phyloP scores from a whole-genome alignment of 768 basidiomycete species.

The Rickenella mellea region DNA sequence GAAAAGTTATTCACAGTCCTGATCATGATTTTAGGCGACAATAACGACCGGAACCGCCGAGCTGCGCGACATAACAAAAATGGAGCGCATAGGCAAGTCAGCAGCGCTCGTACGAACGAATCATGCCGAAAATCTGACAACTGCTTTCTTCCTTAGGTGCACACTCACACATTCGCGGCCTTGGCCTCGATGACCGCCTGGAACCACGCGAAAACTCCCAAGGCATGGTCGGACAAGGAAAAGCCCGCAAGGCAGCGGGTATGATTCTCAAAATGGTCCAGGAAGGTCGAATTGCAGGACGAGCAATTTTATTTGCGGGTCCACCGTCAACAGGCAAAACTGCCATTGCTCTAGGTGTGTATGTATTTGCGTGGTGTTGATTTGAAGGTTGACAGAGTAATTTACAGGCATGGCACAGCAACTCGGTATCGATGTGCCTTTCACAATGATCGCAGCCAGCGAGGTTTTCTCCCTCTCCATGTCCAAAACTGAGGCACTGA shows the following conservation, averaged over 20 bases:
- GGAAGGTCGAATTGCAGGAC: conserved; percentile 89
- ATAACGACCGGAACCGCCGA: conserved; percentile 74
- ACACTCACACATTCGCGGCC: conserved; percentile 91
- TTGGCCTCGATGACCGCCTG: conserved; percentile 86
- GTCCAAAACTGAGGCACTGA: conserved; percentile 97
- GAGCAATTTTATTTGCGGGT: conserved; percentile 94
- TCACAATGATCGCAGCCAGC: conserved; percentile 95
- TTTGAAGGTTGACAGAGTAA: background rate
- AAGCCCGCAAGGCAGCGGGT: conserved; percentile 94
- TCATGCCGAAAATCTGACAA: background rate
- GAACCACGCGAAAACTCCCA: conserved; percentile 85
- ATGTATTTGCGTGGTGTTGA: conserved; percentile 1
- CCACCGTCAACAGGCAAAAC: conserved; percentile 98
- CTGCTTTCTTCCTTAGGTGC: conserved; percentile 42
- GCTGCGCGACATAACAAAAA: conserved; percentile 80
- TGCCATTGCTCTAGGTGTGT: conserved; percentile 88
- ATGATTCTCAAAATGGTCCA: conserved; percentile 98
- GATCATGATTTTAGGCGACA: conserved; percentile 34
- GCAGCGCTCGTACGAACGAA: background rate
- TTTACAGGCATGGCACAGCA: conserved; percentile 87
- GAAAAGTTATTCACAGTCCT: background rate
- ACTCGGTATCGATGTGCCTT: conserved; percentile 89
- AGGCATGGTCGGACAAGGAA: conserved; percentile 95
- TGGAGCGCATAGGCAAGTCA: conserved; percentile 77
- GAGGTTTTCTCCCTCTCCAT: conserved; percentile 98